Evolutionary conservation across 257 asterid genomes (phyloP), one percentile per base, ranked within the genome.

Genomic region (Jacaranda mimosifolia): DNA sequence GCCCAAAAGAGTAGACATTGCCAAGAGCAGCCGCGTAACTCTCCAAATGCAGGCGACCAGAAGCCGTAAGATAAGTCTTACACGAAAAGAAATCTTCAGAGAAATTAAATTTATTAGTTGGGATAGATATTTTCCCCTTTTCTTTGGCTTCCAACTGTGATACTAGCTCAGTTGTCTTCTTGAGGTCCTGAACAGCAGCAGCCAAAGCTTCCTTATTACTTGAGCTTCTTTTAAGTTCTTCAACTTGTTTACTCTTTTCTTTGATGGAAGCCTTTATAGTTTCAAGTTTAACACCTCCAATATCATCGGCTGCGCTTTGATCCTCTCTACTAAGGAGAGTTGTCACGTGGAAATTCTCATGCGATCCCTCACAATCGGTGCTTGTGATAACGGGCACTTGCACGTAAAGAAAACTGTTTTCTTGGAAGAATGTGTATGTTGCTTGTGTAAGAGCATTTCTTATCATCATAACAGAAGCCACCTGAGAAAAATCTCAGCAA

Each of bases 1-100:
- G 99, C 78, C 98, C 97, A 40, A 91, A 83, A 4, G 97, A 52
- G 87, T 89, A 95, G 9, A 93, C 99, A 64, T 85, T 91, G 55
- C 99, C 99, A 19, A 95, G 88, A 53, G 96, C 97, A 71, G 94
- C 86, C 0, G 97, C 97, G 32, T 88, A 88, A 68, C 98, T 91
- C 88, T 91, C 96, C 77, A 95, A 84, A 88, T 95, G 99, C 82
- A 95, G 85, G 32, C 89, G 91, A 4, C 98, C 98, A 4, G 91
- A 85, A 57, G 57, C 85, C 0, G 97, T 89, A 13, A 95, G 78
- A 68, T 82, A 81, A 0, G 95, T 81, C 84, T 58, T 83, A 77
- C 85, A 67, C 17, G 87, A 72, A 58, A 94, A 94, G 86, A 85
- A 94, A 73, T 92, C 94, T 63, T 86, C 80, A 0, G 94, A 80